Base-by-base conservation (phyloP, 805 yeast species). In the Yamadazyma insecticola region DNA sequence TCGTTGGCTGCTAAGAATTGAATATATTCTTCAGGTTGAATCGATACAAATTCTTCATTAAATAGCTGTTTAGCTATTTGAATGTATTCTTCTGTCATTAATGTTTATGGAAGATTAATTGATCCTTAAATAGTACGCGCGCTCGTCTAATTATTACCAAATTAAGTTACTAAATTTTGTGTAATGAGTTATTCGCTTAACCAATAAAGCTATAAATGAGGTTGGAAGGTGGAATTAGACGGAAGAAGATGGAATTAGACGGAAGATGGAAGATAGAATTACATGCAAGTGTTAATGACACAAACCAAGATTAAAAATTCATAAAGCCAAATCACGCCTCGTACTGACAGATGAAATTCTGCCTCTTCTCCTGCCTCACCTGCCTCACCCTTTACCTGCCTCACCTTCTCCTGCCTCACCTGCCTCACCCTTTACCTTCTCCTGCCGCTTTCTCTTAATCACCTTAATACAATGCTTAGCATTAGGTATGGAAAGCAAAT, bases 21-120 rank as follows among this genome's bases (percentile, higher is more conserved):
- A 22, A 65, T 62, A 38, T 64, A 66, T 38, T 66, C 71, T 35
- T 65, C 70, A 4, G 69, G 69, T 32, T 54, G 54, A 21, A 66
- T 58, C 30, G 66, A 60, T 7, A 64, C 61, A 39, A 66, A 66
- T 31, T 63, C 61, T 41, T 64, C 70, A 22, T 54, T 42, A 43
- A 44, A 65, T 22, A 66, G 48, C 34, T 57, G 54, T 11, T 22
- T 20, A 7, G 72, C 72, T 22, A 63, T 63, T 3, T 54, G 62
- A 18, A 39, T 35, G 35, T 44, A 48, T 26, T 59, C 67, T 5
- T 33, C 32, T 16, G 6, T 18, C 21, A 7, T 18, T 37, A 35
- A 20, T 7, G 10, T 7, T 10, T 18, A 7, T 18, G 10, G 21
- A 18, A 18, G 21, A 18, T n/a, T n/a, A n/a, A n/a, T 22, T 21